A percentile compares a stretch with the other conserved stretches of the same genome.
Conservation (phyloP, 106 monocot genomes). For the Narthecium ossifragum region DNA sequence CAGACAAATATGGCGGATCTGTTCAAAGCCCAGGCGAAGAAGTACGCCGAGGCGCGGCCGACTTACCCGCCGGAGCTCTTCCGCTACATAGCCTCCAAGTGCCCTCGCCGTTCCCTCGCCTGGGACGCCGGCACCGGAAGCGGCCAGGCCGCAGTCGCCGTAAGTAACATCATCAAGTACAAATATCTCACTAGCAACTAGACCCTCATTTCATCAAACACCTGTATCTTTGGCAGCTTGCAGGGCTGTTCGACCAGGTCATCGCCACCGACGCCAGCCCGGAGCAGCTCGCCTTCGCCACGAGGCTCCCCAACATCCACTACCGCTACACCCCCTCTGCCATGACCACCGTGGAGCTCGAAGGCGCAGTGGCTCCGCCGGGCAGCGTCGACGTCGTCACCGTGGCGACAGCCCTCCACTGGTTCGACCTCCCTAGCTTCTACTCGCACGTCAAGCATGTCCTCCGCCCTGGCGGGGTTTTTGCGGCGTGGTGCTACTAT, state of each 20-base stretch:
- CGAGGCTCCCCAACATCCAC: conserved; percentile 44
- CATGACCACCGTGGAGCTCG: conserved; percentile 21
- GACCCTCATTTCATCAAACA: too few relatives aligned
- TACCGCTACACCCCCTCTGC: conserved; percentile 42
- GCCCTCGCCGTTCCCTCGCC: conserved; percentile 35
- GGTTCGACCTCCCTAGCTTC: conserved; percentile 75
- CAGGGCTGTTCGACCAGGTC: conserved; percentile 48
- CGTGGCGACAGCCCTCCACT: conserved; percentile 81
- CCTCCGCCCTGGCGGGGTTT: conserved; percentile 52
- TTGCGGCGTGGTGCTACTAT: conserved; percentile 81
- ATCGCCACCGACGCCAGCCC: conserved; percentile 66
- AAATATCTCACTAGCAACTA: too few relatives aligned
- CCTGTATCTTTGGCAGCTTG: too few relatives aligned
- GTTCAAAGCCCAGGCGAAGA: conserved; percentile 53
- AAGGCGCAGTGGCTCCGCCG: conserved; percentile 22
- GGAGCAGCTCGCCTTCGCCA: conserved; percentile 50
- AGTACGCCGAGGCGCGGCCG: conserved; percentile 57
- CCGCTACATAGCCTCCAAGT: conserved; percentile 66
- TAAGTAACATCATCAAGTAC: too few relatives aligned
- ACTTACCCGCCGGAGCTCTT: conserved; percentile 67
- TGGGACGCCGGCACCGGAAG: conserved; percentile 94
- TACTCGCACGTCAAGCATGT: conserved; percentile 29
- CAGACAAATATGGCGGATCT: conserved; percentile 67
- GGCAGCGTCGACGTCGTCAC: conserved; percentile 62
- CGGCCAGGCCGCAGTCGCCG: conserved; percentile 71